Evolutionary conservation across 164 flowering plant genomes (phyloP), one percentile per base, ranked within the genome.

Genomic region (Euptelea pleiosperma): DNA sequence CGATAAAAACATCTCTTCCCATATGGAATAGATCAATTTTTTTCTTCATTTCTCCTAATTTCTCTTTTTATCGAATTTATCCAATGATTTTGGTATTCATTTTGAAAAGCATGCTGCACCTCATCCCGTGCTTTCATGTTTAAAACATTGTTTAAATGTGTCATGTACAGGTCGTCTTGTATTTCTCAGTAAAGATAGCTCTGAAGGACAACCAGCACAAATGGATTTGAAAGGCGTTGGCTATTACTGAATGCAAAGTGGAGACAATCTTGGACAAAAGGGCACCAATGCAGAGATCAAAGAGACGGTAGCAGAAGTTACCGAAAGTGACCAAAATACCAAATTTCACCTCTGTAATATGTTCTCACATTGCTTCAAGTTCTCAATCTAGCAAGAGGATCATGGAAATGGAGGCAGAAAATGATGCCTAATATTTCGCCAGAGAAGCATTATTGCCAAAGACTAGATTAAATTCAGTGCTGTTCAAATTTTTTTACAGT

Each of bases 161-260:
- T 56, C 7, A 12, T 47, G n/a, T 68, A 65, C 78, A 87, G 95
- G 96, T 22, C 81, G 96, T 41, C 5, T 89, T 43, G 77, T 89
- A 44, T 80, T 86, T 68, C 64, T 89, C 37, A 78, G 89, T 6
- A 77, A 72, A 12, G 79, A 67, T 35, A 63, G 59, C 46, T 79
- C 70, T 29, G 45, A 24, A 3, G 62, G 57, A 48, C 58, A 74
- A 64, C 24, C 77, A 52, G 28, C 64, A 28, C 52, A 57, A 28
- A 16, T 24, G 6, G 86, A 77, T 15, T n/a, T 79, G 36, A 73
- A 54, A 65, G 70, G 80, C 10, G 77, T 76, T 53, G 96, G 89
- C 55, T 86, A 81, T 67, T 84, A 73, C 71, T 85, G 67, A 80
- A 50, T 43, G 35, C 30, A 24, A 8, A 34, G 33, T 52, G 26